Evolutionary conservation across 108 stramenopile genomes (phyloP), one percentile per base, ranked within the genome.

Genomic region (Stephanodiscus triporus): DNA sequence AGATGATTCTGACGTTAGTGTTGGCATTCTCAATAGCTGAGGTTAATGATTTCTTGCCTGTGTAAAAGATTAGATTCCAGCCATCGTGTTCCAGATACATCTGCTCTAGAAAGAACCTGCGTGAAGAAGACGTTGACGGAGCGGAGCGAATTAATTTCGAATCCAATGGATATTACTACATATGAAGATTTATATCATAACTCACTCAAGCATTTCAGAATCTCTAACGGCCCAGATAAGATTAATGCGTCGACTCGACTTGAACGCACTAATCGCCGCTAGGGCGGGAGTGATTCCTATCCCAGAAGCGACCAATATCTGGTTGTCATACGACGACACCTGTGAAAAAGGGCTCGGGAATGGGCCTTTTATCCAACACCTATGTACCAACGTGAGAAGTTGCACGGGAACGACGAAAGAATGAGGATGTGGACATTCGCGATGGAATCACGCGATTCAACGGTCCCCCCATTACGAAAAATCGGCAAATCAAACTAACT

Each of bases 231-330:
- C 73, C 84, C 84, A 85, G 24, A 85, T 65, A 9, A 85, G 48
- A 53, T 85, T 81, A 48, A 73, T 70, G 14, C 77, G 59, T 22
- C 79, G 71, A 47, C 59, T 66, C n/a, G 71, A 49, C 62, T 71
- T 72, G 67, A 73, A 68, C 0, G 80, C 64, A 40, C 54, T 34
- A 55, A 85, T 81, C 10, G 72, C 77, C 6, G 71, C 61, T 16
- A 85, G 23, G 1, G 85, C 80, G 0, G 85, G 85, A 13, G 85
- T 85, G 32, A 85, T 85, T 9, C 80, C 80, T 34, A 81, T 74
- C 5, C 85, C 85, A 50, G 68, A 70, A 10, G 80, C 80, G 9
- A 85, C 76, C 8, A 76, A 26, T 26, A 85, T 81, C 54, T 72
- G 69, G 49, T 81, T 85, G 53, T 85, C 84, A 32, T 77, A 81